A percentile compares a stretch with the other conserved stretches of the same genome.
Conservation (phyloP, 2,329 filamentous ascomycete genomes). For the Phialophora macrospora region DNA sequence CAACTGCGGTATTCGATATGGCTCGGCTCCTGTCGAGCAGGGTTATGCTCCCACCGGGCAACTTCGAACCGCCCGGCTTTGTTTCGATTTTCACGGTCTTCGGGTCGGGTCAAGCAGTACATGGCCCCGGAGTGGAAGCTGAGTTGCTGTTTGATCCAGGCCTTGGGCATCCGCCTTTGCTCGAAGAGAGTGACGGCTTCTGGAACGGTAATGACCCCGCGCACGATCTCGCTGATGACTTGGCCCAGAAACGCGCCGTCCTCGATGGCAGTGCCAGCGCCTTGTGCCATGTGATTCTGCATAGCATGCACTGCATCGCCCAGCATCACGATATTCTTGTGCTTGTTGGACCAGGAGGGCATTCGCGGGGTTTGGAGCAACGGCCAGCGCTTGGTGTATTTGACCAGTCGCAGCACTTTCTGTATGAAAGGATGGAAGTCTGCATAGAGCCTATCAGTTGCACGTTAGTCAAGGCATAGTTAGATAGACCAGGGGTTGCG, state of each 20-base stretch:
- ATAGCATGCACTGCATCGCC: constrained; percentile 47
- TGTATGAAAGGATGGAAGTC: constrained; percentile 16
- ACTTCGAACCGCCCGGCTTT: constrained; percentile 15
- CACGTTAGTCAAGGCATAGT: not conserved
- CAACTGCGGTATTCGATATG: constrained; percentile 14
- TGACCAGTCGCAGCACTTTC: constrained; percentile 14
- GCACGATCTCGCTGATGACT: constrained; percentile 45
- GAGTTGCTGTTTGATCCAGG: constrained; percentile 50
- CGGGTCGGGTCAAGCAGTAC: constrained; percentile 11
- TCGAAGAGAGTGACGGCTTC: constrained; percentile 49
- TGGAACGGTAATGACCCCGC: constrained; percentile 42
- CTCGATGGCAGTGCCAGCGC: constrained; percentile 51
- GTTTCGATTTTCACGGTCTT: constrained; percentile 11
- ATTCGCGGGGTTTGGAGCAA: constrained; percentile 51
- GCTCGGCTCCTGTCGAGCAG: constrained; percentile 12
- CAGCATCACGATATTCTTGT: constrained; percentile 51
- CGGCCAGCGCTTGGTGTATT: constrained; percentile 46
- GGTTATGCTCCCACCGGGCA: constrained; percentile 15
- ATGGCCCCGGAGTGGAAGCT: constrained; percentile 13
- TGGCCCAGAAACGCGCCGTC: constrained; percentile 50
- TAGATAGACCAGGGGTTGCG: not conserved
- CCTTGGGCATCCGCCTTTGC: constrained; percentile 50
- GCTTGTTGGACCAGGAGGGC: constrained; percentile 47
- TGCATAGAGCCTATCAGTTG: constrained; percentile 12
- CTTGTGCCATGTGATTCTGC: constrained; percentile 53